Conservation (phyloP, 495 filamentous ascomycete species). For the Achaetomiella virescens region DNA sequence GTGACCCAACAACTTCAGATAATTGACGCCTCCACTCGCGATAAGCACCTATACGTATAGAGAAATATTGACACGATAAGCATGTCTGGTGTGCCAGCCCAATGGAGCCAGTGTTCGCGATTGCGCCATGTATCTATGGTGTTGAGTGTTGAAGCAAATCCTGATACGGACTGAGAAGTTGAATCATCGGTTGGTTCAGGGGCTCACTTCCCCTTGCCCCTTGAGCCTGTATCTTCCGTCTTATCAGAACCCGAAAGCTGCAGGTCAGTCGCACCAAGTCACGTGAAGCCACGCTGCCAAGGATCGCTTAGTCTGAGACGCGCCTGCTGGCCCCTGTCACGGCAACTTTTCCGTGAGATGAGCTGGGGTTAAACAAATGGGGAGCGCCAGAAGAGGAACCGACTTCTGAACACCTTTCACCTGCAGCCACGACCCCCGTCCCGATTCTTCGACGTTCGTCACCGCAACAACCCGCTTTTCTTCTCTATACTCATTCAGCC, state of each 20-base stretch:
- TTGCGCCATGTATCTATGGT: too few species aligned
- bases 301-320: slow-evolving; percentile 5
- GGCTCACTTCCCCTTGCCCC: not conserved
- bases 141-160: too few species aligned
- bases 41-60: not conserved
- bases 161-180: too few species aligned
- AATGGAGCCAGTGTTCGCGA: too few species aligned
- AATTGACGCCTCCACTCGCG: not conserved
- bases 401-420: slow-evolving; percentile 37
- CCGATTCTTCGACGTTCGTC: slow-evolving; percentile 8
- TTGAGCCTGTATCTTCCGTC: too few species aligned
- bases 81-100: not conserved
- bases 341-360: slow-evolving; percentile 25
- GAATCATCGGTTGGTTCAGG: too few species aligned
- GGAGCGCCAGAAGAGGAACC: slow-evolving; percentile 13
- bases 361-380: slow-evolving; percentile 15
- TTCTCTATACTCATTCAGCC: not conserved
- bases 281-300: slow-evolving; percentile 5
- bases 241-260: not conserved
- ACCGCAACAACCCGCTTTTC: slow-evolving; percentile 7
- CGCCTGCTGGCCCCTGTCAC: slow-evolving; percentile 11
- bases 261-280: not conserved
- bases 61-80: not conserved
- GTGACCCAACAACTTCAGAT: not conserved
- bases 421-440: slow-evolving; percentile 15